Evolutionary conservation across 2,329 filamentous ascomycete genomes (phyloP), one percentile per base, ranked within the genome.

Genomic region (Aureobasidium sp.): DNA sequence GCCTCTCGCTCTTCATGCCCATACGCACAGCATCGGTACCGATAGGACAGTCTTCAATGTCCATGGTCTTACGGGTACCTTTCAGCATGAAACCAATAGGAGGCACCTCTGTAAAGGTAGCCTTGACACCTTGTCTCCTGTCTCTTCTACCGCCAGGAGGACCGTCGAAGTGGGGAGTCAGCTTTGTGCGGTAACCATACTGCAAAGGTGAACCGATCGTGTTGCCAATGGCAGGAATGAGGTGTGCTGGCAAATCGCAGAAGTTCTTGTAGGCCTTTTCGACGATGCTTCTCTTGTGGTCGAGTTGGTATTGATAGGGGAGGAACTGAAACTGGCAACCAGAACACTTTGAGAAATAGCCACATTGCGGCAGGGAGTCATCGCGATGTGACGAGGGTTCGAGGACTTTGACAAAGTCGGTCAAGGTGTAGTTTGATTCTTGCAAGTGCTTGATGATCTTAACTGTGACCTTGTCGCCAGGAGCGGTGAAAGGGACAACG

Each of bases 291-390:
- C 80, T 83, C 75, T 98, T 98, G 70, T 91, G 85, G 39, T 75
- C 76, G 24, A 98, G 80, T 68, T 98, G 93, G 62, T 90, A 86
- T 25, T 79, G 71, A 68, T 97, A 97, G 52, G 88, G 82, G 58
- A 98, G 80, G 88, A 97, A 96, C 73, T 98, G 93, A 69, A 97
- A 90, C 71, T 98, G 93, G 67, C 93, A 98, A 27, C 93, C 93
- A 8, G 86, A 88, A 70, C 93, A 98, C 52, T 77, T 79, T 35
- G 81, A 75, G 65, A 98, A 98, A 75, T 98, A 97, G 62, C 81
- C 79, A 74, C 93, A 98, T 54, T 78, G 78, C 61, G 95, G 78
- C 19, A 87, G 81, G 32, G 78, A 76, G 63, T 93, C 86, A 62
- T 95, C 85, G 62, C 93, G 85, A 52, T 85, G 75, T 1, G 83